Base-by-base conservation (phyloP, 352 stramenopile genomes). In the Pythium volutum region DNA sequence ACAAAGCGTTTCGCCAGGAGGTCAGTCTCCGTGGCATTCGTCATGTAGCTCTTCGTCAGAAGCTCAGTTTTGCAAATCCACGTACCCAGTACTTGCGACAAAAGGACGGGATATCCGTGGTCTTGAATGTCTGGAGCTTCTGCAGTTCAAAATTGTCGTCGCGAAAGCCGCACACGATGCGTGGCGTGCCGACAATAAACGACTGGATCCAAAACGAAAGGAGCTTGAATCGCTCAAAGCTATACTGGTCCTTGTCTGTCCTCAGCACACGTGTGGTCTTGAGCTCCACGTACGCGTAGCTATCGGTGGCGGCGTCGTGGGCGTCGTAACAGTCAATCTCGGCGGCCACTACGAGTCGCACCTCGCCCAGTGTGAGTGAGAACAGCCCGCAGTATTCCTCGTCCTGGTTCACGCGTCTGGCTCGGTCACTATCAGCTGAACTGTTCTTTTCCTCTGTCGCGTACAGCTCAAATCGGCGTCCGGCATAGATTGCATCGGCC, bases 141-240 rank as follows among this genome's bases (percentile, higher is more conserved):
- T 63, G 53, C 20, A 91, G 64, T 46, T 74, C 36, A 54, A 88
- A 93, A 8, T 74, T 55, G 45, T 89, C 79, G 52, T 79, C 65
- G 39, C 84, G 79, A 63, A 93, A 93, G 31, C 77, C 84, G 29
- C 77, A 89, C 38, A 89, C 77, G 53, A 93, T 89, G 39, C 69
- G 77, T 12, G 79, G 79, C 10, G 80, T 84, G 8, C 84, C 84
- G 14, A 90, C 81, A 20, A 93, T 34, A 36, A 86, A 93, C 31
- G 84, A 93, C 66, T 93, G 84, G 58, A 93, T 91, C 84, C 84
- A 93, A 61, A 91, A 91, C n/a, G 79, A 77, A 7, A 93, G 61
- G 41, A 90, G 54, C 58, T 93, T 93, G 67, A 85, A 93, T 12
- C 81, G 74, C 59, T 93, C 84, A 42, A 93, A 93, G 15, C 81